A percentile compares a stretch with the other conserved stretches of the same genome.
phyloP scores from a whole-genome alignment of 495 filamentous ascomycete genomes.

The Penicillium psychrofluorescens region DNA sequence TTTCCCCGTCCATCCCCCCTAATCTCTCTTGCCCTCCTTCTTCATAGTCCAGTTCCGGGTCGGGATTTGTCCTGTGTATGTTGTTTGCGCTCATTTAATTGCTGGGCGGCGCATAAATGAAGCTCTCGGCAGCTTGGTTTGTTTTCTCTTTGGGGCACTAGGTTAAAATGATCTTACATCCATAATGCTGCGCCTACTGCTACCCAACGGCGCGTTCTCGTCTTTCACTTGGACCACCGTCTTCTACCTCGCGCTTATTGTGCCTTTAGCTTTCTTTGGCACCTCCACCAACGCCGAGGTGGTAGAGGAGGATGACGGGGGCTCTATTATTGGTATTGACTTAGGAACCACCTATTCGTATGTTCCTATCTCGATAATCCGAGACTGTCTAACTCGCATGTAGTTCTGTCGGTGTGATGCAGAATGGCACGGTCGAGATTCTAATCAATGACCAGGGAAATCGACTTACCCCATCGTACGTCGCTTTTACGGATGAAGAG shows the following conservation, averaged over 20 bases:
- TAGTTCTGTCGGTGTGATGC: slow-evolving; percentile 95
- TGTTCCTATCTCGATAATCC: slow-evolving; percentile 5
- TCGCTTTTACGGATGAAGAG: slow-evolving; percentile 97
- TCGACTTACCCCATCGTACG: slow-evolving; percentile 97
- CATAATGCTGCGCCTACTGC: slow-evolving; percentile 41
- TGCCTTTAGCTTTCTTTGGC: slow-evolving; percentile 66
- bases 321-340: slow-evolving; percentile 92
- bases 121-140: too few relatives aligned
- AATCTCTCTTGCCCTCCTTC: too few relatives aligned
- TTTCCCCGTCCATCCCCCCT: too few relatives aligned
- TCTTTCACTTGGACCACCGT: slow-evolving; percentile 62
- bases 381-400: slow-evolving; percentile 7
- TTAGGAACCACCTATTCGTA: slow-evolving; percentile 95
- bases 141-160: too few relatives aligned
- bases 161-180: background rate
- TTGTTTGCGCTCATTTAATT: too few relatives aligned
- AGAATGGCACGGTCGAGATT: slow-evolving; percentile 96
- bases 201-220: slow-evolving; percentile 37
- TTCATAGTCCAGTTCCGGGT: too few relatives aligned
- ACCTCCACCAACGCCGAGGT: slow-evolving; percentile 59
- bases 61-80: slow-evolving; percentile 1
- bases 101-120: too few relatives aligned
- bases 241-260: slow-evolving; percentile 77
- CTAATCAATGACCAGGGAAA: slow-evolving; percentile 97
- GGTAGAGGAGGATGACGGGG: slow-evolving; percentile 65